Conservation (phyloP, 306 rosid species). For the Ormosia semicastrata region DNA sequence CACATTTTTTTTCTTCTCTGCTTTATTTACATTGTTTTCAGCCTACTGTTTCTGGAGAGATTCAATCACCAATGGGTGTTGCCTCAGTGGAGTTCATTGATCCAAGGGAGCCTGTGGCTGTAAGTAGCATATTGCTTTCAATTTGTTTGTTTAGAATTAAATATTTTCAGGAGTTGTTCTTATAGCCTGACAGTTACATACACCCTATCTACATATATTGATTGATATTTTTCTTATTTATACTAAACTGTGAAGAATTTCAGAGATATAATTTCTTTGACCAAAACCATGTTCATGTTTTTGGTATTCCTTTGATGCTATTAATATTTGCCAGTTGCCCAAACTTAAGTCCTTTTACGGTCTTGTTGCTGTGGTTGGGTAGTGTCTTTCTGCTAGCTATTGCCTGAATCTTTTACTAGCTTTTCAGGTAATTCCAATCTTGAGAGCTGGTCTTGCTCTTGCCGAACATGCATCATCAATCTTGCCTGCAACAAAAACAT, state of each 20-base stretch:
- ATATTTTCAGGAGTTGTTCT: not conserved
- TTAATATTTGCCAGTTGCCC: not conserved
- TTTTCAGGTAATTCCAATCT: slow-evolving; percentile 83
- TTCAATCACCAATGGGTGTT: slow-evolving; percentile 87
- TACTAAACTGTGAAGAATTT: not conserved
- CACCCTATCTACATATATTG: not conserved
- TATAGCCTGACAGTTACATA: not conserved
- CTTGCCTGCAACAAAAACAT: slow-evolving; percentile 81
- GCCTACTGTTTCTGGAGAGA: slow-evolving; percentile 86
- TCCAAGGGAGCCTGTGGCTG: slow-evolving; percentile 93
- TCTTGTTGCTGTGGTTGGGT: not conserved
- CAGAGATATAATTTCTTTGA: not conserved
- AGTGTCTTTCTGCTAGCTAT: slow-evolving; percentile 26
- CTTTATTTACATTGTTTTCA: slow-evolving; percentile 32
- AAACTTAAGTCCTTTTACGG: not conserved
- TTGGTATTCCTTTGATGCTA: not conserved
- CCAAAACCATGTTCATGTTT: slow-evolving; percentile 3
- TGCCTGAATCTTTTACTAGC: slow-evolving; percentile 26
- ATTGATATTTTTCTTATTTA: not conserved
- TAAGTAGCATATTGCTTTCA: slow-evolving; percentile 31
- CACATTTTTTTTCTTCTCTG: not conserved
- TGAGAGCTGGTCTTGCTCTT: slow-evolving; percentile 93
- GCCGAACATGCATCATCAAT: slow-evolving; percentile 76
- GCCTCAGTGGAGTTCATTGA: slow-evolving; percentile 91
- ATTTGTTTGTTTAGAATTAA: not conserved